phyloP scores from a whole-genome alignment of 139 green algal genomes.

The Parachlorella kessleri region DNA sequence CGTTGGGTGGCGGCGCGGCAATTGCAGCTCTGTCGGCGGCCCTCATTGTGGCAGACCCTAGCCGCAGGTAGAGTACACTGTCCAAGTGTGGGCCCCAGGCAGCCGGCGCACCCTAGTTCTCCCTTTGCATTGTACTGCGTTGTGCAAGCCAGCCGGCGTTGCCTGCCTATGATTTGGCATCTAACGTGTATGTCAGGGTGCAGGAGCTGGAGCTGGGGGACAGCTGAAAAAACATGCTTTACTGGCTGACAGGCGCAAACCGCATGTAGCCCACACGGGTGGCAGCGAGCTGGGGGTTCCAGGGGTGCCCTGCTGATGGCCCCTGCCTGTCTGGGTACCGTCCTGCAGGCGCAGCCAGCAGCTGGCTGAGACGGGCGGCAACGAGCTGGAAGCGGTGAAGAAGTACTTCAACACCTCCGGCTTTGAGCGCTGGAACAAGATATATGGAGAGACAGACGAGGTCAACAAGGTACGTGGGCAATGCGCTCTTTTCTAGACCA shows the following conservation, averaged over 20 bases:
- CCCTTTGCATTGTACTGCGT: too few relatives aligned
- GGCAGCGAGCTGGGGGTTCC: too few relatives aligned
- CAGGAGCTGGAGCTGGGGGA: too few relatives aligned
- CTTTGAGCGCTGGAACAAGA: slow-evolving; percentile 97
- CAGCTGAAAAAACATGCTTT: too few relatives aligned
- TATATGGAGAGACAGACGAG: slow-evolving; percentile 98
- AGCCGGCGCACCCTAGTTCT: too few relatives aligned
- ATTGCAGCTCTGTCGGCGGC: slow-evolving; percentile 73
- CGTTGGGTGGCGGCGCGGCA: slow-evolving; percentile 67
- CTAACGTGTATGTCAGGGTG: too few relatives aligned
- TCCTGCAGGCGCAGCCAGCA: slow-evolving; percentile 72
- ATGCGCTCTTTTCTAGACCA: too few relatives aligned
- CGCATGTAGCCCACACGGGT: too few relatives aligned
- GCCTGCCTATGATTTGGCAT: too few relatives aligned
- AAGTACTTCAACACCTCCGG: slow-evolving; percentile 97
- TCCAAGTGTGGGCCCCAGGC: too few relatives aligned
- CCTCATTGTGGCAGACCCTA: slow-evolving; percentile 78
- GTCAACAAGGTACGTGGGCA: slow-evolving; percentile 97
- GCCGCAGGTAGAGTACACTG: neutral
- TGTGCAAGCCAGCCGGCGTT: too few relatives aligned
- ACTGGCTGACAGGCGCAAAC: too few relatives aligned
- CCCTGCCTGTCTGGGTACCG: neutral
- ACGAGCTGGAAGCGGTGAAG: slow-evolving; percentile 93
- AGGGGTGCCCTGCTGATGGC: slow-evolving; percentile 59
- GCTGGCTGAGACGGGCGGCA: slow-evolving; percentile 78